Base-by-base conservation (phyloP, 805 yeast species). In the Yamadazyma laniorum region DNA sequence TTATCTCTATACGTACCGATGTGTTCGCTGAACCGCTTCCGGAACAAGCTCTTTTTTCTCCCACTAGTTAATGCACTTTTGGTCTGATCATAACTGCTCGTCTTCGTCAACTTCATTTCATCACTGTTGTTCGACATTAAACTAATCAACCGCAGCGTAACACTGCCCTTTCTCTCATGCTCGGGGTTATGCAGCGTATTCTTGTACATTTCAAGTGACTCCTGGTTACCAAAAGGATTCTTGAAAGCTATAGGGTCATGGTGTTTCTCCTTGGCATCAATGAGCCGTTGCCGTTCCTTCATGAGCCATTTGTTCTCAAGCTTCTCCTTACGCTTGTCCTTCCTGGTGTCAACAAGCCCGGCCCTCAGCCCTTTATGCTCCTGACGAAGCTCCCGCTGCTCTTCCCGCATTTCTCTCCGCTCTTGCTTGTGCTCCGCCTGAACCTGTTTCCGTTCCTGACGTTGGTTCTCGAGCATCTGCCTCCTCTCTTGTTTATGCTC, bases 1-100 rank as follows among this genome's bases (percentile, higher is more conserved):
- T n/a, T n/a, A n/a, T n/a, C n/a, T n/a, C 12, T 12, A 61, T 62
- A 65, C 70, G 47, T 64, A 65, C 69, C 61, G 17, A 56, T 48
- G 34, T 50, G 57, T 36, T 56, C 63, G 32, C 63, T 58, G 40
- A 44, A 42, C 39, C 59, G 49, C 31, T 56, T 44, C 13, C 31
- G 35, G 17, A 18, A 37, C n/a, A 46, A 40, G 5, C 37, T 13
- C 46, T 48, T 56, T 28, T 55, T 59, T 30, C 72, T 52, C 18
- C 49, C 48, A 12, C 44, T 44, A 5, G 71, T 65, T 57, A 67
- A 55, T 26, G 45, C 44, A 37, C 65, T 56, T 45, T 59, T 62
- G 6, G 72, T 66, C 43, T 64, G 71, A 40, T 67, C 74, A 39
- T 42, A 65, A 27, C 62, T 55, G 32, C 35, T 39, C 5, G 61